Base-by-base conservation (phyloP, 2,329 filamentous ascomycete species). In the Pseudogymnoascus sp. region DNA sequence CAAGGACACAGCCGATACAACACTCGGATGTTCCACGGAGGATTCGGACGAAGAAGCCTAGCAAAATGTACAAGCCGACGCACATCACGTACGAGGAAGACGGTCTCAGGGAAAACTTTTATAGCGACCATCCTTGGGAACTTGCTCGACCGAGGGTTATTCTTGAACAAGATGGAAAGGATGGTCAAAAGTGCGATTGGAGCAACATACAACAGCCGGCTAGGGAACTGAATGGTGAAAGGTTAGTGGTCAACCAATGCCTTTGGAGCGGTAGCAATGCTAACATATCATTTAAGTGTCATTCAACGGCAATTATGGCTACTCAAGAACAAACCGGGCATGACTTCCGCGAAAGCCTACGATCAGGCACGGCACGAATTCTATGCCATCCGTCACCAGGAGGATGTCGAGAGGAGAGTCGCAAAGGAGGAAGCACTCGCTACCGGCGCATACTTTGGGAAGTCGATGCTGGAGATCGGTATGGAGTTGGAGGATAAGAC, bases 61-160 rank as follows among this genome's bases (percentile, higher is more conserved):
- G 85, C 74, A 85, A 86, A 67, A 77, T 96, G 68, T 97, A 92
- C 79, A 85, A 86, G 68, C 94, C 94, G 1, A 83, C 92, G 66
- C 76, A 79, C 62, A 86, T 99, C 65, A 78, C 77, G 60, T 97
- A 94, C 73, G 84, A 88, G 63, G 94, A 99, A 74, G 94, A 99
- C 75, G 75, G 78, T 63, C 79, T 99, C 70, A 87, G 94, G 65
- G 80, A 77, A 67, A 84, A 86, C 28, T 99, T 97, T 77, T 99
- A 90, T 78, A 85, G 82, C 70, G 93, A 99, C 74, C 94, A 99
- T 73, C 94, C 94, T 4, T 99, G 94, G 94, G 94, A 99, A 76
- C 78, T 99, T 71, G 94, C 94, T 16, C 83, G 93, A 65, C 94
- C 94, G 60, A 83, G 90, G 67, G 81, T 96, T 62, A 79, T 99